Base-by-base conservation (phyloP, 2,329 filamentous ascomycete species). In the Aspergillus quadricinctus region DNA sequence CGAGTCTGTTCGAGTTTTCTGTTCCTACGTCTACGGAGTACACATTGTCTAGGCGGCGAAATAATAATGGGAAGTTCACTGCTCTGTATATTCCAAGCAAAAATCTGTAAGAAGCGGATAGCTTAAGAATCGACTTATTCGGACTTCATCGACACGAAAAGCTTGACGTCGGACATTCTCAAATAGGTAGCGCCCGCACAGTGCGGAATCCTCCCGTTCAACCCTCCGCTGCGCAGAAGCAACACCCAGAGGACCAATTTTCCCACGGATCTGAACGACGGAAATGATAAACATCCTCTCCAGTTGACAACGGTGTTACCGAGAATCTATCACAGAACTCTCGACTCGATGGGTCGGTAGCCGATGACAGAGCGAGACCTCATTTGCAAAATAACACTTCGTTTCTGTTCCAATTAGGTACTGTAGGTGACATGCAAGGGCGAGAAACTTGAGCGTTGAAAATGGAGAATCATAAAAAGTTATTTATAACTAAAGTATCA, bases 181-280 rank as follows among this genome's bases (percentile, higher is more conserved):
- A 29, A 23, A 41, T 35, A 46, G 28, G 41, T n/a, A 37, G 27
- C n/a, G 17, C 11, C 40, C 21, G 31, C 14, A 9, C 29, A 17
- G 53, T 52, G 54, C 54, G 54, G 54, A 56, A 56, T 49, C 27
- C 11, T 17, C 41, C 54, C 54, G 54, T 43, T 17, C 31, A 49
- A 7, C 17, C 19, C 31, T 35, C 52, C 43, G 43, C 43, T 46
- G 21, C 23, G 5, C 11, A 23, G 11, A 23, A 11, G 19, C 21
- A 46, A 6, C 3, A 27, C 23, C 21, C 41, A 23, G n/a, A 14
- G n/a, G n/a, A 10, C 21, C 9, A 23, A 27, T 9, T 37, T 45
- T 27, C 35, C 50, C 23, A 21, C 49, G 19, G 27, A 29, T 28
- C 28, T 48, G 43, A 11, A 46, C 23, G 14, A n/a, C 43, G 43